Evolutionary conservation across 495 filamentous ascomycete species (phyloP).

Genomic region (Penicillium lagena): DNA sequence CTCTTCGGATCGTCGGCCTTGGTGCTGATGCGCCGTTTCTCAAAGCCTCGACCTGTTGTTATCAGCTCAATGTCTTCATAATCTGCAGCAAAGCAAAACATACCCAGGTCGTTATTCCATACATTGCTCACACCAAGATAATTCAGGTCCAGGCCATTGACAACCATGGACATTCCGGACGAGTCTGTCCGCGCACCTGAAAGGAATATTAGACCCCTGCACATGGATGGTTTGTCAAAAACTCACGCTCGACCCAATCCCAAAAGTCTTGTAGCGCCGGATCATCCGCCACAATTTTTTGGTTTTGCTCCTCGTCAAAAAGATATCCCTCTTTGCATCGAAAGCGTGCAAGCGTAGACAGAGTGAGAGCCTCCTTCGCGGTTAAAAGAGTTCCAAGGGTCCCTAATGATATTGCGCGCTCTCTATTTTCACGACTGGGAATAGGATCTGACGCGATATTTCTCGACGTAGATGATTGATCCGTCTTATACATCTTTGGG

Average conservation of each 20-base stretch:
- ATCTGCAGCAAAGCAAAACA: slow-evolving; percentile 2
- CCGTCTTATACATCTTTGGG: slow-evolving; percentile 4
- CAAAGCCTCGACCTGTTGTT: slow-evolving; percentile 29
- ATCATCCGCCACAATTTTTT: slow-evolving; percentile 61
- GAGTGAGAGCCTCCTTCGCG: slow-evolving; percentile 36
- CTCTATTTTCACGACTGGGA: slow-evolving; percentile 39
- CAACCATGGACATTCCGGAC: slow-evolving; percentile 63
- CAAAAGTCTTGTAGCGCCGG: slow-evolving; percentile 70
- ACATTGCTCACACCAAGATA: slow-evolving; percentile 77
- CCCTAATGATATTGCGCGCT: slow-evolving; percentile 27
- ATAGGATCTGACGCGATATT: slow-evolving; percentile 15
- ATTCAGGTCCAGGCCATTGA: slow-evolving; percentile 69
- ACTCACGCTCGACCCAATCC: slow-evolving; percentile 67
- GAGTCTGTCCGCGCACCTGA: slow-evolving; percentile 61
- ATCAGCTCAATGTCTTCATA: neutral
- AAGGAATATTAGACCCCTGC: slow-evolving; percentile 11
- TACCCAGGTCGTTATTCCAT: slow-evolving; percentile 73
- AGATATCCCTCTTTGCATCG: slow-evolving; percentile 70
- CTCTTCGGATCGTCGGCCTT: slow-evolving; percentile 19
- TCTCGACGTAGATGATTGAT: slow-evolving; percentile 3
- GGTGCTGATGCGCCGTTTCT: slow-evolving; percentile 22
- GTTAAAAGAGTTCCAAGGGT: slow-evolving; percentile 18
- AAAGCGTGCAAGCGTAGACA: slow-evolving; percentile 38
- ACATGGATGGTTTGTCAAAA: neutral
- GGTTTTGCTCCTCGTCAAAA: slow-evolving; percentile 66